phyloP scores from a whole-genome alignment of 1,284 basidiomycete genomes.

The Pseudomicrostroma phylloplanum region DNA sequence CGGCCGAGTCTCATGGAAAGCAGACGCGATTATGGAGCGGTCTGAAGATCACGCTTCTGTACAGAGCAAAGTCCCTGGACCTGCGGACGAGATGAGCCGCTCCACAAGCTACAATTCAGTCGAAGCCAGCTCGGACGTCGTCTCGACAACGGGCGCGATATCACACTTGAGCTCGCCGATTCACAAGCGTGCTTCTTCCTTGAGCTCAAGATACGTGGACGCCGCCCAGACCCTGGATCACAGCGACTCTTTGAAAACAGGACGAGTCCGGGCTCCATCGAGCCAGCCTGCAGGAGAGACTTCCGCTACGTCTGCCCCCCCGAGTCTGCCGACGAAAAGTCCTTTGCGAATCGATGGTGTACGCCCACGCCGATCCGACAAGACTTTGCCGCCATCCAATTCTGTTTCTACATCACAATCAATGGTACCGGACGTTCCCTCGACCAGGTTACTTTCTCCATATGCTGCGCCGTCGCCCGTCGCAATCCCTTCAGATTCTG shows the following conservation, averaged over 20 bases:
- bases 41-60: background rate
- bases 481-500: background rate
- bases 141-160: background rate
- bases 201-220: background rate
- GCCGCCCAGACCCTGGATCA: background rate
- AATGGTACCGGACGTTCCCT: background rate
- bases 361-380: background rate
- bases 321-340: background rate
- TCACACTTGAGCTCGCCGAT: background rate
- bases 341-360: background rate
- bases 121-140: background rate
- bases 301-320: background rate
- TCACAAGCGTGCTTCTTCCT: background rate
- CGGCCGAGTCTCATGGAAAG: background rate
- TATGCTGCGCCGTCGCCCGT: background rate
- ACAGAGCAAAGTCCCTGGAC: background rate
- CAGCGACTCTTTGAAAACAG: background rate
- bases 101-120: background rate
- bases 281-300: background rate
- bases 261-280: background rate
- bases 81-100: background rate
- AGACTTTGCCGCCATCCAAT: background rate
- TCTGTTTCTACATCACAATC: background rate
- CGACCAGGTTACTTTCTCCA: background rate
- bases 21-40: background rate